Evolutionary conservation across 495 filamentous ascomycete species (phyloP), one percentile per base, ranked within the genome.

Genomic region (Acidiella bohemica): DNA sequence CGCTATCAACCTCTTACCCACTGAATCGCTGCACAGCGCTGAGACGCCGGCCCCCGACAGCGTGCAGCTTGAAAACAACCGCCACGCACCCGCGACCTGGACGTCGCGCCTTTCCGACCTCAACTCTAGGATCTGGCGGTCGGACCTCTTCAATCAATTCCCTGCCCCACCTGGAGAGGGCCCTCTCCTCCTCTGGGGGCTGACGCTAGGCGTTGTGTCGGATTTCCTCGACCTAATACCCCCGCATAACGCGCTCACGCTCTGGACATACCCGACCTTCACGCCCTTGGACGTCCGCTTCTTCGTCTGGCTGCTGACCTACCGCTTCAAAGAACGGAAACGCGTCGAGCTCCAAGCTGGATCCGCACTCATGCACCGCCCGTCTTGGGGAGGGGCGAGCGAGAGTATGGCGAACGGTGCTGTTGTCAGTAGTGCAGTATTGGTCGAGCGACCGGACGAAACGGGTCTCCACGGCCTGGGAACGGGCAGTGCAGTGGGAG

Each of bases 191-290:
- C 70, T 85, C 1, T 87, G 81, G 81, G 81, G 81, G 0, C 55
- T 87, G 13, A 84, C 81, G 0, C 65, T 84, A 4, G 79, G 79
- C 5, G 69, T 87, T 20, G 46, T 83, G 22, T 70, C 73, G 19
- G 81, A 87, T 57, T 78, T 85, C 46, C 62, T 84, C 27, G 76
- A 84, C 34, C 66, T 79, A 54, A 61, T 83, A 10, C 79, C 78
- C 4, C 71, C 73, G 10, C 64, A 78, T 43, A 73, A 69, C 21
- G 68, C 75, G 0, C 61, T 80, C 4, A 59, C 69, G 29, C 41
- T 80, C 20, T 85, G 78, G 78, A 66, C 66, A 14, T 83, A 78
- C 52, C 81, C 81, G 0, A 83, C 77, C 7, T 85, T 85, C 53
- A 80, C 79, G 2, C 62, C 74, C 4, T 66, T 63, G 26, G 81